Base-by-base conservation (phyloP, 2,329 filamentous ascomycete species). In the Penicillium italicum region DNA sequence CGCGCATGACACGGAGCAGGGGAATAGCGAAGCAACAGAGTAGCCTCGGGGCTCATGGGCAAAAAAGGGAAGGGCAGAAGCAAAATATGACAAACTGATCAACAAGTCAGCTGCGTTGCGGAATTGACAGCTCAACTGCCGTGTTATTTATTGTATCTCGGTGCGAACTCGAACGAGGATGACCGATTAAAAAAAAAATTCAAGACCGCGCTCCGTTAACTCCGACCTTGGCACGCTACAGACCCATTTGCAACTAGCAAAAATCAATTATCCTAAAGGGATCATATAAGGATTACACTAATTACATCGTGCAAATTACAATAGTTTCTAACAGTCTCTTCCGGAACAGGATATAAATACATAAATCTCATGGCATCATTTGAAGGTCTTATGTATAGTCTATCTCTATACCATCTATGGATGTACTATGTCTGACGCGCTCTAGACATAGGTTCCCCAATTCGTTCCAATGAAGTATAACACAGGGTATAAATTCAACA, bases 371-470 rank as follows among this genome's bases (percentile, higher is more conserved):
- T 58, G 28, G 40, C 43, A 43, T 55, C 52, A 43, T 62, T 44
- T 24, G 55, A 34, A 53, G 16, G 45, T 53, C 40, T 44, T 59
- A 57, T 59, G 36, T 55, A 59, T 40, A 55, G 44, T 61, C 50
- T 59, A 61, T 61, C 18, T 61, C 43, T 53, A 52, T 52, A 47
- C 38, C 43, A 51, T n/a, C n/a, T n/a, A n/a, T n/a, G n/a, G n/a
- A n/a, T 40, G 24, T 55, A 33, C 18, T 22, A 50, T 50, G 9
- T 28, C 40, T 51, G 43, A 51, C 37, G 44, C 33, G 18, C 44
- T 55, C 38, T 50, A 47, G 37, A 56, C 28, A 47, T 12, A 47
- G 10, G 11, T 14, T 26, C 33, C 51, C 47, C 24, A 8, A 51
- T 10, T 7, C 43, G 33, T 22, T 30, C 41, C 26, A 26, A 41